phyloP scores from a whole-genome alignment of 371 early-diverging fungal genomes.

The Saksenaea vasiformis region DNA sequence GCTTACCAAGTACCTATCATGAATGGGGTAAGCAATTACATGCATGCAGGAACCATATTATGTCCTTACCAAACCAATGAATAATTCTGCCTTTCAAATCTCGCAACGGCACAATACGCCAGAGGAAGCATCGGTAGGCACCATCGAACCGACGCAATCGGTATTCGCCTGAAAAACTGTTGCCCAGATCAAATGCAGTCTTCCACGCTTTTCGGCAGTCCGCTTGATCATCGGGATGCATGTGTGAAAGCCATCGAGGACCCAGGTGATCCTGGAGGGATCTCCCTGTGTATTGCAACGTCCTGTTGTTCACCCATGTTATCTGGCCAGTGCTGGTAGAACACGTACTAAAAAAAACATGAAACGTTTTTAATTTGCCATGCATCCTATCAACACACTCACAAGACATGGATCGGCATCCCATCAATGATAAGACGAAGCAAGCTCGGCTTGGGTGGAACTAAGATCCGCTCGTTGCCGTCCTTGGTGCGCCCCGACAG shows the following conservation, averaged over 20 bases:
- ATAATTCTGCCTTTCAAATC: slow-evolving; percentile 61
- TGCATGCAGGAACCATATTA: background rate
- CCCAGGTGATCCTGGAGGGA: slow-evolving; percentile 55
- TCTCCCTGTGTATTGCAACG: slow-evolving; percentile 56
- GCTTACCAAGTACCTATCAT: slow-evolving; percentile 13
- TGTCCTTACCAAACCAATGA: slow-evolving; percentile 58
- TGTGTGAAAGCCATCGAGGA: slow-evolving; percentile 50
- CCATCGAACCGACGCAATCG: slow-evolving; percentile 63
- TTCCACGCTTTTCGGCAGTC: slow-evolving; percentile 56
- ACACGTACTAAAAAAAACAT: slow-evolving; percentile 43
- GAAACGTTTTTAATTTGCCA: background rate
- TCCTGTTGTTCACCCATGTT: slow-evolving; percentile 70
- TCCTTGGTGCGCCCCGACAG: slow-evolving; percentile 2
- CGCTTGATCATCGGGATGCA: slow-evolving; percentile 62
- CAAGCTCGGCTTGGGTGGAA: slow-evolving; percentile 55
- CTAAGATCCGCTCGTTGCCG: slow-evolving; percentile 34
- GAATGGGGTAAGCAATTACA: background rate
- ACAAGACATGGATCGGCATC: slow-evolving; percentile 68
- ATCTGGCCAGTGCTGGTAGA: slow-evolving; percentile 54
- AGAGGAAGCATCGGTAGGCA: slow-evolving; percentile 61
- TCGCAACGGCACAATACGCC: slow-evolving; percentile 62
- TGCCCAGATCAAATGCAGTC: slow-evolving; percentile 55
- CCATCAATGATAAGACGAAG: slow-evolving; percentile 64
- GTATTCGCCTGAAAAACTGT: slow-evolving; percentile 63
- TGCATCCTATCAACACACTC: slow-evolving; percentile 22